A percentile compares a stretch with the other conserved stretches of the same genome.
Conservation (phyloP, 352 stramenopile species). For the Thraustotheca clavata region DNA sequence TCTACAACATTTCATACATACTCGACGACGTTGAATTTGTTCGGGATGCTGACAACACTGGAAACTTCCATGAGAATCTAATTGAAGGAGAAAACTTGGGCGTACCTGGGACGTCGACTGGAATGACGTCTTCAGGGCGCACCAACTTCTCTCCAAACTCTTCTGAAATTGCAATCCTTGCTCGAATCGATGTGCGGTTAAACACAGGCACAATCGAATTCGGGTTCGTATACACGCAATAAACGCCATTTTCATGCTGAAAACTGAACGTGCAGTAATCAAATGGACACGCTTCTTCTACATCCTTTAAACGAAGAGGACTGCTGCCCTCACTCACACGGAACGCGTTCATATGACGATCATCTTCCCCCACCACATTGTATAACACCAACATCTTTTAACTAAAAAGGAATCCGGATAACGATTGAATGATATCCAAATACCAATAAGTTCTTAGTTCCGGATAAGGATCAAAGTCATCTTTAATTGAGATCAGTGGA, state of each 20-base stretch:
- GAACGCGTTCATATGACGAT: constrained; percentile 18
- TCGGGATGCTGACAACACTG: constrained; percentile 38
- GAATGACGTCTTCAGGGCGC: constrained; percentile 10
- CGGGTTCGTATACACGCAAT: constrained; percentile 62
- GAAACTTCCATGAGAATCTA: constrained; percentile 25
- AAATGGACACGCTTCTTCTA: constrained; percentile 65
- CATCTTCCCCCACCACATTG: constrained; percentile 16
- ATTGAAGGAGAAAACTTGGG: background rate
- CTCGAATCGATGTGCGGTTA: constrained; percentile 25
- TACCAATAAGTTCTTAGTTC: too few species aligned
- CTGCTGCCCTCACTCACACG: constrained; percentile 9
- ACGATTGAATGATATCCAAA: too few species aligned
- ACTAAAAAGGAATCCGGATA: too few species aligned
- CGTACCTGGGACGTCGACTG: background rate
- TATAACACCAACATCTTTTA: constrained; percentile 22
- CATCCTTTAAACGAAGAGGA: constrained; percentile 37
- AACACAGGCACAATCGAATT: constrained; percentile 49
- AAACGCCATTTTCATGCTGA: constrained; percentile 54
- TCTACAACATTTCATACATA: too few species aligned
- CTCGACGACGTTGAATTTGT: constrained; percentile 26
- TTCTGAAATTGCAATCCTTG: constrained; percentile 62
- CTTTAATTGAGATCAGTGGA: too few species aligned
- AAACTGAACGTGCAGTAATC: constrained; percentile 73
- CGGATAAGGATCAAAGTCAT: too few species aligned
- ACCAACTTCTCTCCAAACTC: constrained; percentile 30